Evolutionary conservation across 495 filamentous ascomycete genomes (phyloP), one percentile per base, ranked within the genome.

Genomic region (Hypoxylon lenormandii): DNA sequence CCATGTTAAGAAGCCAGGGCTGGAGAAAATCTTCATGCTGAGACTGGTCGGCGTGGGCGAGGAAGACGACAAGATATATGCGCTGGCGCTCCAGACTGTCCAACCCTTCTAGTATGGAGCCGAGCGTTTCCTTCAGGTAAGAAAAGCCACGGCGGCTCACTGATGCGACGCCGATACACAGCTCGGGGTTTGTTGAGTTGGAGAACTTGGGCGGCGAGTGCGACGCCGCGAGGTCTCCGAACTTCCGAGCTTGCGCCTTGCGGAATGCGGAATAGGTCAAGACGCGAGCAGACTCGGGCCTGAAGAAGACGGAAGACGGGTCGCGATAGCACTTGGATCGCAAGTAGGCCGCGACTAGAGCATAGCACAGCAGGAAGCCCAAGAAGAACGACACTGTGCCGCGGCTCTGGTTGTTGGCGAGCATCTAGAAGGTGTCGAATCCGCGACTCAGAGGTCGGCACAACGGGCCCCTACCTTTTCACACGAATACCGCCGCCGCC

Each of bases 61-160:
- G 79, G 53, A 88, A 80, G 5, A 84, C 74, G 42, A 81, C 74
- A n/a, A 88, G 48, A 60, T 82, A 73, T 45, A 87, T 78, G 21
- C 73, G 72, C 11, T 65, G 62, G 12, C 85, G 79, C 73, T 88
- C 82, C 11, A 76, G 47, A 5, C 76, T 62, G 15, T 77, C 80
- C 12, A 88, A 73, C 1, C 81, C 79, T 36, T 83, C 82, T 4
- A 86, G 78, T 37, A 87, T 59, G 50, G 67, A 74, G 8, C 69
- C 60, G 60, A 72, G 54, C 0, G 52, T 56, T 23, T 67, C 64
- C 38, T 60, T 64, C 3, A 69, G 56, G 51, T 65, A 66, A 36
- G 60, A 72, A 18, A 68, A 68, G 11, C 58, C 59, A 16, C 53
- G 46, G 4, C 69, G 52, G 59, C 63, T 67, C 10, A 72, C 69